Percentiles rank a stretch among this genome's conserved stretches.
Conservation (phyloP, 169 alveolate species). For the Plasmodium fragile region DNA sequence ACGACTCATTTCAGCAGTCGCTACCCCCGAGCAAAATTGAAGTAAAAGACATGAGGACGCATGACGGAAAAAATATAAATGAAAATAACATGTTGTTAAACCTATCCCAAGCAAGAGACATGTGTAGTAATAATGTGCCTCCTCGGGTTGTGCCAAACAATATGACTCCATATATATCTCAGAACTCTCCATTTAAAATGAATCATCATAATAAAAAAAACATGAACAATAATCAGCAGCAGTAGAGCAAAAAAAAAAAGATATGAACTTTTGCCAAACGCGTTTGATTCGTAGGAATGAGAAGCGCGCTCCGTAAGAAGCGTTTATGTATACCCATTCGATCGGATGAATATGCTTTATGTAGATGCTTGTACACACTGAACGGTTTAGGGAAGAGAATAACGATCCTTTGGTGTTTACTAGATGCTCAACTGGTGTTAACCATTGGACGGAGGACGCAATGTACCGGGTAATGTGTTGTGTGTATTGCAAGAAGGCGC, state of each 20-base stretch:
- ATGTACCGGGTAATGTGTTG: not conserved
- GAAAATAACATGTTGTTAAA: constrained; percentile 33
- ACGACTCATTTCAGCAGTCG: constrained; percentile 42
- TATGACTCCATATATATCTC: constrained; percentile 15
- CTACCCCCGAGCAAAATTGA: constrained; percentile 18
- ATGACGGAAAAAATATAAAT: constrained; percentile 25
- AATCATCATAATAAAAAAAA: constrained; percentile 28
- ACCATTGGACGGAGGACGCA: not conserved
- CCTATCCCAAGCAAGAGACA: constrained; percentile 26
- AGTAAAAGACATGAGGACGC: constrained; percentile 37
- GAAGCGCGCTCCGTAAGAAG: not conserved
- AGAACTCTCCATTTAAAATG: constrained; percentile 5
- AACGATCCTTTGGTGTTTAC: not conserved
- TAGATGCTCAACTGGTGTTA: not conserved
- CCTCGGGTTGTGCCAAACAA: constrained; percentile 14
- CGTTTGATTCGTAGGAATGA: not conserved
- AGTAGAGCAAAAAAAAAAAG: not conserved
- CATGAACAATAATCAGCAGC: constrained; percentile 25
- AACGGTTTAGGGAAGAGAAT: not conserved
- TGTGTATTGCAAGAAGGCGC: not conserved
- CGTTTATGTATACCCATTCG: not conserved
- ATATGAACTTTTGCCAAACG: not conserved
- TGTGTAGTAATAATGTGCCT: constrained; percentile 5
- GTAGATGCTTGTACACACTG: not conserved
- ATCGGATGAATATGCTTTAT: not conserved